Conservation (phyloP, 1,139 yeast species). For the Taphrina flavorubra region DNA sequence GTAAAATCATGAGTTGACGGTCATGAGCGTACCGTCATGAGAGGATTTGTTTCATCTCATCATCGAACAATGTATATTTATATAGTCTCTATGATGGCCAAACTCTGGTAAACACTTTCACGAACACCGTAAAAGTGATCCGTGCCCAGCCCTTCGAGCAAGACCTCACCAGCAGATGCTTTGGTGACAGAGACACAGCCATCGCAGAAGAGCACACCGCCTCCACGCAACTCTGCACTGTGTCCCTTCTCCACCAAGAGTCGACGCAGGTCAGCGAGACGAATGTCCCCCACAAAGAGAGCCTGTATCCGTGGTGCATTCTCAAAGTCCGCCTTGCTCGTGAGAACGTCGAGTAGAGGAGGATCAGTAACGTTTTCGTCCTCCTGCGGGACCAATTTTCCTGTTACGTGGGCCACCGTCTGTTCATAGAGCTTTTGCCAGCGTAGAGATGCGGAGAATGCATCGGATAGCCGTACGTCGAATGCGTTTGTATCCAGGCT, state of each 20-base stretch:
- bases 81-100: slow-evolving; percentile 23
- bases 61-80: background rate
- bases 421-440: slow-evolving; percentile 90
- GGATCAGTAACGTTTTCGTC: slow-evolving; percentile 43
- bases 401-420: slow-evolving; percentile 80
- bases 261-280: slow-evolving; percentile 78
- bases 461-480: slow-evolving; percentile 73
- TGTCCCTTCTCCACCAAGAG: slow-evolving; percentile 64
- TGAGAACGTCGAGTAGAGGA: slow-evolving; percentile 48
- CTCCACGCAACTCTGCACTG: slow-evolving; percentile 87
- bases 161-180: slow-evolving; percentile 77
- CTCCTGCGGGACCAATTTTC: slow-evolving; percentile 51
- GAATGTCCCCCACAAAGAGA: slow-evolving; percentile 85
- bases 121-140: slow-evolving; percentile 28
- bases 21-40: too few relatives aligned
- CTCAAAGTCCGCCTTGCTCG: slow-evolving; percentile 49
- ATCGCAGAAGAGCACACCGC: slow-evolving; percentile 88
- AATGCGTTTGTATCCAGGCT: slow-evolving; percentile 57
- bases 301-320: slow-evolving; percentile 53
- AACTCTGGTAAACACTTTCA: slow-evolving; percentile 23
- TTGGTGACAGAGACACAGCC: slow-evolving; percentile 77
- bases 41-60: too few relatives aligned
- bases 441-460: slow-evolving; percentile 63
- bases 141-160: slow-evolving; percentile 68
- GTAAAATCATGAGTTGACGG: too few relatives aligned